Evolutionary conservation across 345 rosid species (phyloP), one percentile per base, ranked within the genome.

Genomic region (Salix viminalis): DNA sequence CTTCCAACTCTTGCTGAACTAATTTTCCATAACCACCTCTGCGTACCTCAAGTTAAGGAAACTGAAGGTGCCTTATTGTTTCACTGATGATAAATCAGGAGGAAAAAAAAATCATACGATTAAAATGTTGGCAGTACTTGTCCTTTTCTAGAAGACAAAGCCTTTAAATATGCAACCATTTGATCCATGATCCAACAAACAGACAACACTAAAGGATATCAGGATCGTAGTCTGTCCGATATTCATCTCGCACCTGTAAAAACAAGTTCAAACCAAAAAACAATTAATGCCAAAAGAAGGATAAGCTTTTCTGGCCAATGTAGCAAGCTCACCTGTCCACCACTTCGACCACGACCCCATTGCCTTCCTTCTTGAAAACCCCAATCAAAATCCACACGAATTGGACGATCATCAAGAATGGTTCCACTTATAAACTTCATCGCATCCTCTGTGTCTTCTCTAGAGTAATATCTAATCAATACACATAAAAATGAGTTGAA

Each of bases 21-120:
- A 96, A 82, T 84, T 93, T 96, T 46, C 99, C 99, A 86, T 96
- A 96, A 70, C 99, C 99, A 83, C 98, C 99, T 90, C 99, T 93
- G 80, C 96, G 98, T 96, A 79, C 67, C 69, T 23, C 65, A 73
- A 48, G 83, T 88, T 77, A 91, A 86, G 90, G 83, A 81, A 71
- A 82, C 76, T 66, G 52, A 41, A 80, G 61, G 13, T 54, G 52
- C 65, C 56, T 61, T 26, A 46, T 6, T n/a, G 3, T 72, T 65
- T 69, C 46, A 77, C 77, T 52, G 50, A 70, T 39, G 13, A 48
- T 26, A 74, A n/a, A 60, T 21, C 13, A 60, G 41, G 50, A 68
- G 24, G 56, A 9, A 8, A 56, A 56, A 56, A 56, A n/a, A 30
- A 41, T 26, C 19, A 34, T n/a, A 24, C 56, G 54, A 46, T 66